phyloP scores from a whole-genome alignment of 768 basidiomycete species.

The Boletus sp. region DNA sequence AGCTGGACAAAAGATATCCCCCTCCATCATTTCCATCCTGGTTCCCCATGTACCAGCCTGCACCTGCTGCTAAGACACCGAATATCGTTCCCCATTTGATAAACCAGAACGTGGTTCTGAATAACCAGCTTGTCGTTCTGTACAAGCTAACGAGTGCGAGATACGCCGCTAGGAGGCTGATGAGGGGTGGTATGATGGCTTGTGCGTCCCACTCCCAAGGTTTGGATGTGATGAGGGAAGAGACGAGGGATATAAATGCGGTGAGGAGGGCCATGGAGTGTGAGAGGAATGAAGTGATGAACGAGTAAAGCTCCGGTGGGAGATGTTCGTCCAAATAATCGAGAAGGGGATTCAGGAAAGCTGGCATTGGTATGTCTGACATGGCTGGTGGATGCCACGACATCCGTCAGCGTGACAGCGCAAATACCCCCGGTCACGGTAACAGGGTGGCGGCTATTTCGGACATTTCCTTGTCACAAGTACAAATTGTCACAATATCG shows the following conservation, averaged over 20 bases:
- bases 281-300: slow-evolving; percentile 51
- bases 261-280: slow-evolving; percentile 50
- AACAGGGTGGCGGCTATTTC: slow-evolving; percentile 4
- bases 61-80: slow-evolving; percentile 48
- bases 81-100: slow-evolving; percentile 76
- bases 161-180: slow-evolving; percentile 71
- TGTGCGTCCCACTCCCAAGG: slow-evolving; percentile 67
- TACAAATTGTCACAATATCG: slow-evolving; percentile 8
- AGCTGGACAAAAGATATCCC: slow-evolving; percentile 35
- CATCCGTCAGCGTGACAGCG: slow-evolving; percentile 16
- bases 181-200: slow-evolving; percentile 67
- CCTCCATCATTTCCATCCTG: slow-evolving; percentile 34
- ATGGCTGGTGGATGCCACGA: slow-evolving; percentile 25
- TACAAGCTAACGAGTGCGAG: slow-evolving; percentile 75
- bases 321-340: slow-evolving; percentile 52
- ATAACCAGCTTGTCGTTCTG: slow-evolving; percentile 73
- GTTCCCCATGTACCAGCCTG: slow-evolving; percentile 53
- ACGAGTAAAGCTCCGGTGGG: slow-evolving; percentile 53
- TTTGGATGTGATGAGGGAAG: slow-evolving; percentile 47
- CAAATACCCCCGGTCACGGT: slow-evolving; percentile 15
- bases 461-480: slow-evolving; percentile 17
- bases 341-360: slow-evolving; percentile 53
- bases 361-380: slow-evolving; percentile 41
- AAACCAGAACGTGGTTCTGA: slow-evolving; percentile 65
- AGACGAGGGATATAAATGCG: slow-evolving; percentile 47